Evolutionary conservation across 2,329 filamentous ascomycete genomes (phyloP).

Genomic region (Emergomyces orientalis): DNA sequence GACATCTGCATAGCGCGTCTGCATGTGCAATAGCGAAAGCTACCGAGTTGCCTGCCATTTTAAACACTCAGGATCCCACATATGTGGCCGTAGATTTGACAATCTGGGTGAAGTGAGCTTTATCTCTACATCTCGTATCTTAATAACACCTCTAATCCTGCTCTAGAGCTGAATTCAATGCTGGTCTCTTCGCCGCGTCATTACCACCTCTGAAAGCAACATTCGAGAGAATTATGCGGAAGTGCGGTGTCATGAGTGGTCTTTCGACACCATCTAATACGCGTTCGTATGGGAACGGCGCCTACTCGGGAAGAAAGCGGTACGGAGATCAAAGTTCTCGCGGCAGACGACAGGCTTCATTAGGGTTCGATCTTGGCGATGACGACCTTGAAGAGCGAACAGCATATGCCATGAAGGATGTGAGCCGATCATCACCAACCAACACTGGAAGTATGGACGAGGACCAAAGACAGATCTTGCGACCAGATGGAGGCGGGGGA

Average conservation of each 20-base stretch:
- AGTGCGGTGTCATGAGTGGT: constrained; percentile 1
- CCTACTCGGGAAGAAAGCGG: background rate
- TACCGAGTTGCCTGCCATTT: background rate
- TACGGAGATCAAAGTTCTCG: background rate
- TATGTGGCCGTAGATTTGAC: background rate
- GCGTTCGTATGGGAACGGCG: background rate
- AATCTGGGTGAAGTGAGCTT: constrained; percentile 2
- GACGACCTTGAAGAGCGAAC: background rate
- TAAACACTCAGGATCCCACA: background rate
- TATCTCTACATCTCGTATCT: background rate
- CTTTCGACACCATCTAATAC: background rate
- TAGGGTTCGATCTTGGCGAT: background rate
- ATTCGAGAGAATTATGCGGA: background rate
- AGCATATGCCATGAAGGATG: background rate
- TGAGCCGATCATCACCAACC: constrained; percentile 2
- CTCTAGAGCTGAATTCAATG: background rate
- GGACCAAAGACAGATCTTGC: constrained; percentile 1
- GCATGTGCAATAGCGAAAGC: constrained; percentile 5
- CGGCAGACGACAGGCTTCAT: background rate
- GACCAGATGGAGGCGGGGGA: background rate
- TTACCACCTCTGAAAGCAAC: background rate
- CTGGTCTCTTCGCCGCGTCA: constrained; percentile 3
- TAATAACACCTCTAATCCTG: background rate
- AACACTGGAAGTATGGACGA: background rate
- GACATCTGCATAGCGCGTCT: background rate